Conservation (phyloP, 139 green algal genomes). For the Coelastrella sp. region DNA sequence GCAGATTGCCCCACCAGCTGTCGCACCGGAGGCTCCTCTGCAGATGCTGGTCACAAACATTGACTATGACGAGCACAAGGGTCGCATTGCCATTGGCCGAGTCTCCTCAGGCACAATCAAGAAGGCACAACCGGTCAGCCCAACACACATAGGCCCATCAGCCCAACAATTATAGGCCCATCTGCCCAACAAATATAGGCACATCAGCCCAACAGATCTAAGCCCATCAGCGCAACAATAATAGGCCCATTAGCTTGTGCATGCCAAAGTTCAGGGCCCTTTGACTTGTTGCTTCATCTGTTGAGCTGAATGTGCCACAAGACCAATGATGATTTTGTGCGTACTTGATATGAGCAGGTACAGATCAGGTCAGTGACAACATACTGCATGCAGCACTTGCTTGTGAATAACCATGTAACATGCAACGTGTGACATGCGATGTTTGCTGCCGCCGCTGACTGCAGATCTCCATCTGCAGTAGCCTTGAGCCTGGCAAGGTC, state of each 20-base stretch:
- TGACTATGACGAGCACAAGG: conserved; percentile 97
- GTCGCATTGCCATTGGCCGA: conserved; percentile 93
- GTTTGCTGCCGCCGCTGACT: background rate
- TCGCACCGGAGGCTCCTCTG: conserved; percentile 78
- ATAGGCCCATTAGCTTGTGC: conserved; percentile 22
- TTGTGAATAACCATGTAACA: too few species aligned
- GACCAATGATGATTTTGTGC: too few species aligned
- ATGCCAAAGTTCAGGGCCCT: background rate
- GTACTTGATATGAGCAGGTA: too few species aligned
- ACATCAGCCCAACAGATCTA: too few species aligned
- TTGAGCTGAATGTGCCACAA: background rate
- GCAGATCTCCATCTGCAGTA: conserved; percentile 47
- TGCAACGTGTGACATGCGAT: background rate
- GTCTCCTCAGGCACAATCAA: conserved; percentile 83
- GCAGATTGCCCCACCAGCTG: conserved; percentile 76
- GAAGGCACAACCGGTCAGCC: conserved; percentile 62
- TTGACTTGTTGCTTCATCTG: background rate
- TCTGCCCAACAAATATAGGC: background rate
- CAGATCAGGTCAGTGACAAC: too few species aligned
- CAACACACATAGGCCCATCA: too few species aligned
- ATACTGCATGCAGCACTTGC: too few species aligned
- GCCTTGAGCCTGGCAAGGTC: conserved; percentile 51
- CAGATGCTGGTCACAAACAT: conserved; percentile 97
- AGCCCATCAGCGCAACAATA: too few species aligned
- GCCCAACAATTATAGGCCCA: background rate